A percentile compares a stretch with the other conserved stretches of the same genome.
phyloP scores from a whole-genome alignment of 2,329 filamentous ascomycete species.

The Colletotrichum melonis region DNA sequence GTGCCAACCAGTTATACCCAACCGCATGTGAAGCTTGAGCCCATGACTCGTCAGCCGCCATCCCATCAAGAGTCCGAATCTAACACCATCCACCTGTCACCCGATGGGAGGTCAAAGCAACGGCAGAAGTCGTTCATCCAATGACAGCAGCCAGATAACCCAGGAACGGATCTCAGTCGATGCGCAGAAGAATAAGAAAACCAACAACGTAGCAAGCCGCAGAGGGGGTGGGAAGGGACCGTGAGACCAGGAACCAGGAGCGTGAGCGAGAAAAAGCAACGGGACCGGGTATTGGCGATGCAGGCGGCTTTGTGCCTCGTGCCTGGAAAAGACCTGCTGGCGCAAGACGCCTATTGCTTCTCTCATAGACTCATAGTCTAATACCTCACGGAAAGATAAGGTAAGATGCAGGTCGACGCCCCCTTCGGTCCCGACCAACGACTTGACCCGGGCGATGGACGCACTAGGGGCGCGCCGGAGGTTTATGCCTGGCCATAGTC shows the following conservation, averaged over 20 bases:
- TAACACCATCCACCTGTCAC: neutral
- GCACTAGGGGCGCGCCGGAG: neutral
- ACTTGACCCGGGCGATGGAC: slow-evolving; percentile 2
- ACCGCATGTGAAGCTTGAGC: slow-evolving; percentile 2
- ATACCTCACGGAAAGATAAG: neutral
- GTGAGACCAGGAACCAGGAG: slow-evolving; percentile 2
- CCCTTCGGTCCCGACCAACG: slow-evolving; percentile 1
- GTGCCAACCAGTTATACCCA: neutral
- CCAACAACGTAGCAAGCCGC: neutral
- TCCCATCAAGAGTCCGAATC: slow-evolving; percentile 7
- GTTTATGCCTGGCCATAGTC: neutral
- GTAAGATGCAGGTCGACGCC: neutral
- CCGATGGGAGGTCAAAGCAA: slow-evolving; percentile 3
- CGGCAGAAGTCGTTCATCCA: slow-evolving; percentile 21
- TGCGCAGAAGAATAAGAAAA: slow-evolving; percentile 1
- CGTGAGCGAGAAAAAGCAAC: neutral
- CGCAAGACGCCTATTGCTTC: neutral
- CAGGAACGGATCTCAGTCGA: slow-evolving; percentile 13
- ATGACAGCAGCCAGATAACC: slow-evolving; percentile 3
- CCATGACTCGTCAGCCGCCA: slow-evolving; percentile 14
- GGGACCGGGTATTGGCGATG: neutral
- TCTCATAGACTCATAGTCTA: neutral
- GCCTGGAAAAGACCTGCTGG: neutral
- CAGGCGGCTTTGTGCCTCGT: neutral
- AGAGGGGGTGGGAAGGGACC: neutral